These are phyloP conservation scores for Backusella mclennaniae DNA, from an alignment of 192 early-diverging fungal species.

Conservation along the genomic window DNA sequence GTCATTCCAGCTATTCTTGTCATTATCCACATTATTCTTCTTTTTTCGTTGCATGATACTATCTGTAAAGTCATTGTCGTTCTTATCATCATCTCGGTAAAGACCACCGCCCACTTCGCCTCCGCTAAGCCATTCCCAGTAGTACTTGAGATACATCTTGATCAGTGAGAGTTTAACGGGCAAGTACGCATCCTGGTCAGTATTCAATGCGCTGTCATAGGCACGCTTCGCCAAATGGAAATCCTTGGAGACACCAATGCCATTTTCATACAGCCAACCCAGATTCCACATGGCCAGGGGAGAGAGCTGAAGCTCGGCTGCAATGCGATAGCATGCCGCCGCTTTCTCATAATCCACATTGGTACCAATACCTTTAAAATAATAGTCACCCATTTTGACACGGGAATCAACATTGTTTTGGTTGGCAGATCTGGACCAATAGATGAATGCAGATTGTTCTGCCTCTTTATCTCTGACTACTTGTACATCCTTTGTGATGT, in stretches of 20 bases:
- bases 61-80: not conserved
- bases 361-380: conserved; percentile 81
- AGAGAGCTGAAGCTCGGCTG: conserved; percentile 72
- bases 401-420: conserved; percentile 88
- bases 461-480: not conserved
- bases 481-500: not conserved
- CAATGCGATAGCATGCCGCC: conserved; percentile 78
- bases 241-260: conserved; percentile 87
- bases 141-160: conserved; percentile 63
- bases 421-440: conserved; percentile 95
- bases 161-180: conserved; percentile 75
- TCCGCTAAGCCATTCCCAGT: conserved; percentile 64
- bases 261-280: conserved; percentile 95
- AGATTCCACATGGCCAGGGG: conserved; percentile 95
- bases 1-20: conserved; percentile 35
- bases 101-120: conserved; percentile 49
- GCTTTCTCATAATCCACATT: conserved; percentile 68
- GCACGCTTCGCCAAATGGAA: conserved; percentile 90
- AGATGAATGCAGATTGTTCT: conserved; percentile 70
- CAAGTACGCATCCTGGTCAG: conserved; percentile 78
- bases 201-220: conserved; percentile 81
- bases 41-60: conserved; percentile 11
- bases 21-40: conserved; percentile 6
- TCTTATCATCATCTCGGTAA: not conserved
- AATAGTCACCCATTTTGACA: conserved; percentile 93